Conservation (phyloP, 306 rosid species). For the Ammopiptanthus mongolicus region DNA sequence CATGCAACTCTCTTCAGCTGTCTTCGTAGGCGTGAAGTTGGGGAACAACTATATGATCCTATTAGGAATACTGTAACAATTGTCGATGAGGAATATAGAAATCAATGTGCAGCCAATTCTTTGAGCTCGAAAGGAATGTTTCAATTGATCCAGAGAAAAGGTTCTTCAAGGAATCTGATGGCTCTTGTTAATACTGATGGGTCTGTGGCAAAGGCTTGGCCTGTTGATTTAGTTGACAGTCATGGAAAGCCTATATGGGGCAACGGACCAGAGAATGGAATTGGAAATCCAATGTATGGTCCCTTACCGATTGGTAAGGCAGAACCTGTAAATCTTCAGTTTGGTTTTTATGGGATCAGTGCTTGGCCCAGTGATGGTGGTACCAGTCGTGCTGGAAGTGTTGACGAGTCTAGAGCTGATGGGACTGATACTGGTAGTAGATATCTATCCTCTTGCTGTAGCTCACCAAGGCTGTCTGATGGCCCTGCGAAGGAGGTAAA, state of each 20-base stretch:
- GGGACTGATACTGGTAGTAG: constrained; percentile 78
- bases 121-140: constrained; percentile 95
- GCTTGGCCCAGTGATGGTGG: constrained; percentile 96
- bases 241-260: constrained; percentile 65
- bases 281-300: constrained; percentile 52
- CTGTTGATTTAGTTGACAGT: constrained; percentile 64
- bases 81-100: constrained; percentile 87
- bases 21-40: constrained; percentile 82
- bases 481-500: constrained; percentile 78
- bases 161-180: constrained; percentile 81
- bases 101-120: constrained; percentile 83
- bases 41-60: constrained; percentile 82
- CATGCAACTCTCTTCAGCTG: constrained; percentile 97
- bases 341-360: constrained; percentile 91
- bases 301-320: constrained; percentile 59
- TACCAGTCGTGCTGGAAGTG: constrained; percentile 85
- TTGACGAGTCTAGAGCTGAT: constrained; percentile 83
- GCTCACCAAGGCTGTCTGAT: constrained; percentile 83
- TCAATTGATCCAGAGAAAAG: constrained; percentile 90
- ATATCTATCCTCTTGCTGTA: constrained; percentile 78
- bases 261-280: constrained; percentile 39
- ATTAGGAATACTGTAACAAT: constrained; percentile 68
- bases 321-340: constrained; percentile 90
- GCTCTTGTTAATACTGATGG: constrained; percentile 91
- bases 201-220: constrained; percentile 97